phyloP scores from a whole-genome alignment of 2,329 filamentous ascomycete species.

The Beauveria medogensis region DNA sequence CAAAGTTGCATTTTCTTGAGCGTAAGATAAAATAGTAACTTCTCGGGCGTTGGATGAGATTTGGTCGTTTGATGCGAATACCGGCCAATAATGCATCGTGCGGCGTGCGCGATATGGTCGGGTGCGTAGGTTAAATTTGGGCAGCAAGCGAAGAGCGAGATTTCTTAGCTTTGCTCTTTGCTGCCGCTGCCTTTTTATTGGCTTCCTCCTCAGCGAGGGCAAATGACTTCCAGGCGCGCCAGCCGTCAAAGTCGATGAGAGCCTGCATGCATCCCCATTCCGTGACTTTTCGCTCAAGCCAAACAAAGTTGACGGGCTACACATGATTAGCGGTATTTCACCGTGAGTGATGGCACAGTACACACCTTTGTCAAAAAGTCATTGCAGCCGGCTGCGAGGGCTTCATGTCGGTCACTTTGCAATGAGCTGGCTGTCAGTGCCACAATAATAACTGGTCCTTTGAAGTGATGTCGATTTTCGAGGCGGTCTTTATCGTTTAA shows the following conservation, averaged over 20 bases:
- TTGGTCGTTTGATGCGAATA: too few relatives aligned
- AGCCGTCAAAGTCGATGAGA: constrained; percentile 95
- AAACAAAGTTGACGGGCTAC: constrained; percentile 92
- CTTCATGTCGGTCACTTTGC: constrained; percentile 92
- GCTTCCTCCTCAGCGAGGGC: constrained; percentile 39
- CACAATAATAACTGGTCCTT: constrained; percentile 95
- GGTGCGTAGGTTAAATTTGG: constrained; percentile 8
- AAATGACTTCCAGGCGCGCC: constrained; percentile 94
- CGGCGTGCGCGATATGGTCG: background rate
- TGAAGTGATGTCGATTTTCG: constrained; percentile 65
- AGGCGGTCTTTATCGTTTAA: constrained; percentile 60
- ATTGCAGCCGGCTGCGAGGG: constrained; percentile 90
- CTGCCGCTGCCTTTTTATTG: constrained; percentile 30
- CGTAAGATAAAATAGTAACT: background rate
- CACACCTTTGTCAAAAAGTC: constrained; percentile 94
- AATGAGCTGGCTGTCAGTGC: constrained; percentile 89
- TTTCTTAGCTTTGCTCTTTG: constrained; percentile 37
- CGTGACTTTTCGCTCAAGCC: constrained; percentile 95
- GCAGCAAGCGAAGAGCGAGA: constrained; percentile 31
- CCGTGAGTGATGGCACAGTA: background rate
- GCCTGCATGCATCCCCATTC: constrained; percentile 99
- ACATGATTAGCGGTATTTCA: background rate
- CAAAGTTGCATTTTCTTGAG: background rate
- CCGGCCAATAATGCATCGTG: too few relatives aligned
- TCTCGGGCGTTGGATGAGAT: too few relatives aligned